Percentiles rank a stretch among this genome's conserved stretches.
Conservation (phyloP, 345 rosid species). For the Reutealis trisperma region DNA sequence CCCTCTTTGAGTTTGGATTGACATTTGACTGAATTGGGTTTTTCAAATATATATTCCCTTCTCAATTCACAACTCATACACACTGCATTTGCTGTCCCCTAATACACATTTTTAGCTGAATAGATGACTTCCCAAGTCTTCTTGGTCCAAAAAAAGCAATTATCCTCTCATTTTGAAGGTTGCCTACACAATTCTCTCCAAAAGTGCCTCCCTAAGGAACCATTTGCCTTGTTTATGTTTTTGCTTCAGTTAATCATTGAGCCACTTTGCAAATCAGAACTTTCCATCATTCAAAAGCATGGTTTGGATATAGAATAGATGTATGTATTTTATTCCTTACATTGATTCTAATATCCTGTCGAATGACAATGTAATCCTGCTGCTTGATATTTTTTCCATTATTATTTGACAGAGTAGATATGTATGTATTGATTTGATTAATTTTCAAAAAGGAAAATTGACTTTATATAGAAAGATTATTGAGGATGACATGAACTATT, state of each 20-base stretch:
- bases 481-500: constrained; percentile 26
- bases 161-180: background rate
- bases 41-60: background rate
- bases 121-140: background rate
- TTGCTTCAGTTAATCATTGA: background rate
- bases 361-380: background rate
- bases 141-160: background rate
- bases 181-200: background rate
- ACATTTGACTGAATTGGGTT: background rate
- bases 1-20: background rate
- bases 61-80: too few relatives aligned
- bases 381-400: background rate
- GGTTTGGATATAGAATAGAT: background rate
- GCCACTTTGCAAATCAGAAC: background rate
- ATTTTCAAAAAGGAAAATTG: background rate
- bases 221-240: background rate
- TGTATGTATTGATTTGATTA: background rate
- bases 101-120: background rate
- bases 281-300: background rate
- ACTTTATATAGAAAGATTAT: background rate
- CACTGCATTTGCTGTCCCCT: background rate
- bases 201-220: background rate
- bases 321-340: background rate
- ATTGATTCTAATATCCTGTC: background rate
- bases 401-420: background rate